Conservation (phyloP, 208 protist genomes). For the Acanthamoeba culbertsoni region DNA sequence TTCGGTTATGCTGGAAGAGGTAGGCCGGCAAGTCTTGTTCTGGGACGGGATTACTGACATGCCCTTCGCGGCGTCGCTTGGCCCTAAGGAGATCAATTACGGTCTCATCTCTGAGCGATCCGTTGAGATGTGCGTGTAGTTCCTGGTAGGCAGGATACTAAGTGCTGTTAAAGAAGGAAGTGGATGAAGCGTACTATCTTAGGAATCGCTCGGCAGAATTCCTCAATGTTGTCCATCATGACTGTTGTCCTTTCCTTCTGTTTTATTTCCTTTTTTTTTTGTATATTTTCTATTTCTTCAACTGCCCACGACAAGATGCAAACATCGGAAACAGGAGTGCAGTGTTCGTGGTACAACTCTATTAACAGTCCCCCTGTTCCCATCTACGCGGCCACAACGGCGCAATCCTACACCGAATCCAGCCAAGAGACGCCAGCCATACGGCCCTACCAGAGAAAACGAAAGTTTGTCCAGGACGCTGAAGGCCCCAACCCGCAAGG, state of each 20-base stretch:
- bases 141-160: not conserved
- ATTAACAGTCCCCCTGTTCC: too few relatives aligned
- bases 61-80: not conserved
- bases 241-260: too few relatives aligned
- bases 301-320: too few relatives aligned
- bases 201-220: not conserved
- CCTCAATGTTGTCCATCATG: too few relatives aligned
- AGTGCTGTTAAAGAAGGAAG: not conserved
- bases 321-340: too few relatives aligned
- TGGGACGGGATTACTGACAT: not conserved
- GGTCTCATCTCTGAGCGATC: not conserved
- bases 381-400: too few relatives aligned
- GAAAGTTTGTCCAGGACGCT: not conserved
- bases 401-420: not conserved
- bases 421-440: not conserved
- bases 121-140: constrained; percentile 30
- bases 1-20: constrained; percentile 18
- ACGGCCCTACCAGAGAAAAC: not conserved
- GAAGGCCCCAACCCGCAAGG: not conserved
- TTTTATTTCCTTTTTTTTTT: not conserved
- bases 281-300: not conserved
- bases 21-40: not conserved
- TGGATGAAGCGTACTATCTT: not conserved
- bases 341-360: too few relatives aligned
- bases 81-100: not conserved